phyloP scores from a whole-genome alignment of 768 basidiomycete species.

The Boletellus ananas region DNA sequence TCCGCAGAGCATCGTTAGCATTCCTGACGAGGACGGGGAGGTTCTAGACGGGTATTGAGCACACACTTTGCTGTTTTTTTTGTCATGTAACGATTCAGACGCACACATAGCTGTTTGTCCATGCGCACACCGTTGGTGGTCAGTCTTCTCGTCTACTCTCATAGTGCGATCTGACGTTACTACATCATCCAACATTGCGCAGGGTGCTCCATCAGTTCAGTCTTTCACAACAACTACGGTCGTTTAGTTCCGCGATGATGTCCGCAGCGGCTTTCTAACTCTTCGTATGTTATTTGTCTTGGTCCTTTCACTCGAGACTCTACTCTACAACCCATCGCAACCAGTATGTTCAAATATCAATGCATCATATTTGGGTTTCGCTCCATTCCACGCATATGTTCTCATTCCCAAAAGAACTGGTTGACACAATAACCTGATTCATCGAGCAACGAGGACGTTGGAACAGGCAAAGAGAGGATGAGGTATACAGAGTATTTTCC shows the following conservation, averaged over 20 bases:
- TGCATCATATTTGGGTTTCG: constrained; percentile 2
- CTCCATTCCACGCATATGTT: constrained; percentile 9
- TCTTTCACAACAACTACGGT: constrained; percentile 29
- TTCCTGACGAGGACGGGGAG: constrained; percentile 54
- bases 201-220: constrained; percentile 14
- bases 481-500: not conserved
- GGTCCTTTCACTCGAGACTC: constrained; percentile 13
- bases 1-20: constrained; percentile 43
- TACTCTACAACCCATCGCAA: not conserved
- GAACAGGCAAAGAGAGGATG: not conserved
- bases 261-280: constrained; percentile 18
- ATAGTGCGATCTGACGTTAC: not conserved
- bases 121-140: constrained; percentile 24
- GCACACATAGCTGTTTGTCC: constrained; percentile 20
- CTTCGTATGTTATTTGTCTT: constrained; percentile 18
- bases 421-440: constrained; percentile 16
- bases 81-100: constrained; percentile 20
- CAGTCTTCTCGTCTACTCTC: not conserved
- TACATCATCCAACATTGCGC: not conserved
- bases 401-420: constrained; percentile 1
- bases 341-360: not conserved
- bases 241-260: constrained; percentile 31
- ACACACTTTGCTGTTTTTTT: not conserved
- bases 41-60: constrained; percentile 51
- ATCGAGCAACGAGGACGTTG: not conserved